phyloP scores from a whole-genome alignment of 176 grass and related monocot genomes.

The Cymbopogon citratus region DNA sequence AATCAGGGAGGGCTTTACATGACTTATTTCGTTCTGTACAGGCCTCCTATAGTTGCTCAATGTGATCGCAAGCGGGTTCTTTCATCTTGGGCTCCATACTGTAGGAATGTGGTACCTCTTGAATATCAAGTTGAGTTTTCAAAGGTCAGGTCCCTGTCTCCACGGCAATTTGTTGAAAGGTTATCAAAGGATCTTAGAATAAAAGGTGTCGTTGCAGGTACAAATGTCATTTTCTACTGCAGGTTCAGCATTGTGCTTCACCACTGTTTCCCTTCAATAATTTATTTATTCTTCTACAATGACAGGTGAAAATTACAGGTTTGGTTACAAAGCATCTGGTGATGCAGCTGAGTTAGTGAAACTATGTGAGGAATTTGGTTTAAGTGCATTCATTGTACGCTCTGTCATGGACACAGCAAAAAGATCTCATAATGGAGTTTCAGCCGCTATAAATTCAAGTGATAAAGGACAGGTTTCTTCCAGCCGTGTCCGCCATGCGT shows the following conservation, averaged over 20 bases:
- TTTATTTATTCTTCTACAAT: conserved; percentile 27
- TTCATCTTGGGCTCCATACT: conserved; percentile 71
- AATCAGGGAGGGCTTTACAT: not conserved
- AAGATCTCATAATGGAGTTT: conserved; percentile 43
- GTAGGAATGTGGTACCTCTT: conserved; percentile 50
- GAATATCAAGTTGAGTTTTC: conserved; percentile 82
- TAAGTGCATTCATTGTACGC: conserved; percentile 45
- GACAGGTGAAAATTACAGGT: conserved; percentile 93
- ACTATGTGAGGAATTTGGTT: conserved; percentile 47
- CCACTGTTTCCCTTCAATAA: not conserved
- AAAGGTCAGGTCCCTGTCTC: conserved; percentile 76
- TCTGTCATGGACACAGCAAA: conserved; percentile 52
- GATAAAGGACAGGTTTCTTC: conserved; percentile 90
- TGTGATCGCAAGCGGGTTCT: conserved; percentile 90
- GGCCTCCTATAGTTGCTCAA: conserved; percentile 83
- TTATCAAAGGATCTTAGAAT: conserved; percentile 88
- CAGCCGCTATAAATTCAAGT: conserved; percentile 44
- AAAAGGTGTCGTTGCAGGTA: conserved; percentile 93
- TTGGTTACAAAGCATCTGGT: conserved; percentile 97
- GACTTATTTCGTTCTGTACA: conserved; percentile 15
- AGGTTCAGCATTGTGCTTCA: conserved; percentile 5
- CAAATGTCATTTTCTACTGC: conserved; percentile 20
- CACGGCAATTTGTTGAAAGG: conserved; percentile 87
- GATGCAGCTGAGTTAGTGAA: conserved; percentile 59
- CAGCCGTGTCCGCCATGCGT: conserved; percentile 71